These are phyloP conservation scores for Acanthamoeba lenticulata DNA, from an alignment of 208 protist genomes.

Conservation along the genomic window DNA sequence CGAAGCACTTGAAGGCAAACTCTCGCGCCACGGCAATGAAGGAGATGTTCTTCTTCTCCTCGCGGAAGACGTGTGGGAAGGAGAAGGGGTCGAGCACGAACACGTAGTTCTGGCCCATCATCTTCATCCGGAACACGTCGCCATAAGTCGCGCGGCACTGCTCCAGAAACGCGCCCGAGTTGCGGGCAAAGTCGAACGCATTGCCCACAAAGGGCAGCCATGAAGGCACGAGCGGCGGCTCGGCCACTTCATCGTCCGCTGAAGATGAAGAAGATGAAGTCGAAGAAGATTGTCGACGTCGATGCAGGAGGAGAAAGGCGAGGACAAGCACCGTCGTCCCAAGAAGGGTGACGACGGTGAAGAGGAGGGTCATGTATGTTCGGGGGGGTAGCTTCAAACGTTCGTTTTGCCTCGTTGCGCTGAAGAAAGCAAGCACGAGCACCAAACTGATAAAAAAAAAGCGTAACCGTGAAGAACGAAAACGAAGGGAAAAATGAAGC, in stretches of 20 bases:
- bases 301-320: background rate
- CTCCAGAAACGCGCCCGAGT: background rate
- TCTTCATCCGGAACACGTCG: slow-evolving; percentile 24
- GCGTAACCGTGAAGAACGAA: background rate
- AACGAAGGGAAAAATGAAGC: too few relatives aligned
- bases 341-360: too few relatives aligned
- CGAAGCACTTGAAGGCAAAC: slow-evolving; percentile 16
- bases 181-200: background rate
- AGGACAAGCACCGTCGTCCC: too few relatives aligned
- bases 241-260: background rate
- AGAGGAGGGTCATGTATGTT: background rate
- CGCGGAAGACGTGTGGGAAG: background rate
- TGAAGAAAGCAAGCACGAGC: background rate
- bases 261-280: background rate
- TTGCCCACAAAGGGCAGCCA: slow-evolving; percentile 2
- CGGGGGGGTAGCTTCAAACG: too few relatives aligned
- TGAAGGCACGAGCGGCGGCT: background rate
- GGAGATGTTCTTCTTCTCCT: slow-evolving; percentile 11
- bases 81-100: slow-evolving; percentile 37
- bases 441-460: background rate
- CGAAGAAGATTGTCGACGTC: background rate
- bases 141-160: background rate
- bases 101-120: background rate
- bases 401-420: too few relatives aligned
- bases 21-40: background rate